Evolutionary conservation across 108 stramenopile genomes (phyloP).

Genomic region (Poteriospumella lacustris): DNA sequence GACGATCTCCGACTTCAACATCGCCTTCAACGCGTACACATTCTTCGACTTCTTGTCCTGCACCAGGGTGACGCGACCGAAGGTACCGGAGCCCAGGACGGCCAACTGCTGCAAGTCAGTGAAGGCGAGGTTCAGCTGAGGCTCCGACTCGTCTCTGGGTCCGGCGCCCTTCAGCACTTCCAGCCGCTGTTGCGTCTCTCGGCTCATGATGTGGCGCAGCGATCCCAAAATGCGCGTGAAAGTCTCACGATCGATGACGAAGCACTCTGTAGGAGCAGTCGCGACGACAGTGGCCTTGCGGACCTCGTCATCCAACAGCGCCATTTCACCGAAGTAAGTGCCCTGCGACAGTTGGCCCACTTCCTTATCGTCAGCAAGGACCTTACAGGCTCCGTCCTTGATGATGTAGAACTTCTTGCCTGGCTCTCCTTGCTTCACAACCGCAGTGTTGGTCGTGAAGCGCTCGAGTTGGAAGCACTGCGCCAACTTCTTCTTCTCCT

Average conservation of each 20-base stretch:
- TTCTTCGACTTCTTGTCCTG: slow-evolving; percentile 20
- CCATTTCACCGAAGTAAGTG: slow-evolving; percentile 26
- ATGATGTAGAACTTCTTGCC: slow-evolving; percentile 56
- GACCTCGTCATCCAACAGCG: slow-evolving; percentile 26
- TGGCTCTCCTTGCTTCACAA: slow-evolving; percentile 21
- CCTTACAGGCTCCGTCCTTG: slow-evolving; percentile 52
- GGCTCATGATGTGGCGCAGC: slow-evolving; percentile 3
- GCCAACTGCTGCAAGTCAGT: background rate
- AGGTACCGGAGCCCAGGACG: slow-evolving; percentile 86
- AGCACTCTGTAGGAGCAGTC: background rate
- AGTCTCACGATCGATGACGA: slow-evolving; percentile 30
- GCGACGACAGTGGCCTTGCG: slow-evolving; percentile 26
- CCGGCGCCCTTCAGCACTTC: background rate
- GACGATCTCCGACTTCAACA: slow-evolving; percentile 60
- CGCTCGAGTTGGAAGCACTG: slow-evolving; percentile 37
- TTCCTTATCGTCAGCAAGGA: slow-evolving; percentile 20
- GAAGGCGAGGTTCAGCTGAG: background rate
- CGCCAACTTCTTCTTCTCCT: slow-evolving; percentile 44
- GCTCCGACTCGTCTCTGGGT: background rate
- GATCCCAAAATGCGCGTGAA: slow-evolving; percentile 14
- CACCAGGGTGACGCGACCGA: slow-evolving; percentile 15
- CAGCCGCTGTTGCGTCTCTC: slow-evolving; percentile 4
- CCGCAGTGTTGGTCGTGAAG: slow-evolving; percentile 2
- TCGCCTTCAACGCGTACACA: slow-evolving; percentile 25
- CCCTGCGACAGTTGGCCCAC: background rate